Conservation (phyloP, 2,329 filamentous ascomycete genomes). For the Verticillium nonalfalfae region DNA sequence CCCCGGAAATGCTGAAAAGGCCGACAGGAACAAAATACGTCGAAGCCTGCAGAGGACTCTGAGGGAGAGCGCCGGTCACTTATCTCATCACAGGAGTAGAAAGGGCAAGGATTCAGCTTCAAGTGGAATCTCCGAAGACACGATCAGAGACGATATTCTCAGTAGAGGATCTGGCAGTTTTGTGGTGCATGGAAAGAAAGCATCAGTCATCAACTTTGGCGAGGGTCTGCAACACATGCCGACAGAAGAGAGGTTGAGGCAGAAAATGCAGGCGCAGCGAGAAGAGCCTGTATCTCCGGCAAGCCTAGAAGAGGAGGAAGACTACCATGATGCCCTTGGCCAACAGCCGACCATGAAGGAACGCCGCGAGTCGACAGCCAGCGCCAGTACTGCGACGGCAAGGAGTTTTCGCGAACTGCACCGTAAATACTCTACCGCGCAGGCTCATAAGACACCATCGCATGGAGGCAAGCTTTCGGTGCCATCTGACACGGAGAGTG, state of each 20-base stretch:
- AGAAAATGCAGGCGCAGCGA: slow-evolving; percentile 47
- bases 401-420: slow-evolving; percentile 59
- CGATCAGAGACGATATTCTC: slow-evolving; percentile 57
- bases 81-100: slow-evolving; percentile 62
- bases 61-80: slow-evolving; percentile 67
- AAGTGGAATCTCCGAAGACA: slow-evolving; percentile 48
- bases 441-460: slow-evolving; percentile 34
- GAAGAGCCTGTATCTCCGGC: slow-evolving; percentile 30
- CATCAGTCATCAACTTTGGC: slow-evolving; percentile 93
- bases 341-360: slow-evolving; percentile 35
- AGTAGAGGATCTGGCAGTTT: slow-evolving; percentile 81
- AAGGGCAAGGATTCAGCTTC: slow-evolving; percentile 70
- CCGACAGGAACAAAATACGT: slow-evolving; percentile 64
- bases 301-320: slow-evolving; percentile 27
- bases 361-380: slow-evolving; percentile 56
- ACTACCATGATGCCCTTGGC: slow-evolving; percentile 44
- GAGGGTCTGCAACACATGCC: slow-evolving; percentile 79
- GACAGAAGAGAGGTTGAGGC: slow-evolving; percentile 64
- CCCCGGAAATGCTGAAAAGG: slow-evolving; percentile 30
- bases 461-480: slow-evolving; percentile 35
- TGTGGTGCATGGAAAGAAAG: slow-evolving; percentile 96
- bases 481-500: slow-evolving; percentile 53
- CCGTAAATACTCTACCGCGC: slow-evolving; percentile 50
- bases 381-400: slow-evolving; percentile 60
- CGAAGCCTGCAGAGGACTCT: slow-evolving; percentile 86